Conservation (phyloP, 805 yeast species). For the Candida wancherniae region DNA sequence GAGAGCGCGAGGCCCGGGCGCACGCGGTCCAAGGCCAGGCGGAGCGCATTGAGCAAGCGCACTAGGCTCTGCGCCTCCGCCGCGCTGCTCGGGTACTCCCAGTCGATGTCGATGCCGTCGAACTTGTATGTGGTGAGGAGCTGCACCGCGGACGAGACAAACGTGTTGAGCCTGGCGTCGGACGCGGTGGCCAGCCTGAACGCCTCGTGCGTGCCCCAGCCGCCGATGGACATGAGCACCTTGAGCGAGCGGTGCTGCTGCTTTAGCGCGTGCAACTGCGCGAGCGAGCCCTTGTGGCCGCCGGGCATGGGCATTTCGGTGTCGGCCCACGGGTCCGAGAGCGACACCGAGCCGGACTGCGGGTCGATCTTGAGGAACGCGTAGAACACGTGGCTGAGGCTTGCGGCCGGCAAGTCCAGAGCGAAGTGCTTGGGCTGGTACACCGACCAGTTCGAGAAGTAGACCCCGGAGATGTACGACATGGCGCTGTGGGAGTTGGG, state of each 20-base stretch:
- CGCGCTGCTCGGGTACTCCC: slow-evolving; percentile 74
- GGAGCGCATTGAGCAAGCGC: slow-evolving; percentile 37
- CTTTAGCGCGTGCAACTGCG: slow-evolving; percentile 43
- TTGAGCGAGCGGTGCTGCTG: slow-evolving; percentile 38
- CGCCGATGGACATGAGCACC: slow-evolving; percentile 77
- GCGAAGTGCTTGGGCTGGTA: slow-evolving; percentile 48
- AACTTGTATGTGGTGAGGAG: slow-evolving; percentile 55
- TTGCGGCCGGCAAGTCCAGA: slow-evolving; percentile 51
- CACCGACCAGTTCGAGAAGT: slow-evolving; percentile 48
- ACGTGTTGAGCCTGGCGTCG: slow-evolving; percentile 29
- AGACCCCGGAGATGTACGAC: slow-evolving; percentile 22
- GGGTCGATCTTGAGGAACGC: slow-evolving; percentile 66
- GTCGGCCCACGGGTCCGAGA: slow-evolving; percentile 69
- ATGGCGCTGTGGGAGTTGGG: slow-evolving; percentile 1
- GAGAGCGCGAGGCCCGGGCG: slow-evolving; percentile 45
- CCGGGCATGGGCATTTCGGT: slow-evolving; percentile 39
- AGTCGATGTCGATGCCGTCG: slow-evolving; percentile 91
- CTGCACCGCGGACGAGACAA: slow-evolving; percentile 46
- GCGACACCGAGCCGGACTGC: slow-evolving; percentile 46
- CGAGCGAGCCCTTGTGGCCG: slow-evolving; percentile 17
- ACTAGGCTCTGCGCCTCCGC: slow-evolving; percentile 45
- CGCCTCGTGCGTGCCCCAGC: slow-evolving; percentile 52
- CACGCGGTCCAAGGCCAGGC: slow-evolving; percentile 32
- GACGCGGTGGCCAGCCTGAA: slow-evolving; percentile 25
- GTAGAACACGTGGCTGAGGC: slow-evolving; percentile 66